phyloP scores from a whole-genome alignment of 2,329 filamentous ascomycete genomes.

The Talaromyces amestolkiae region DNA sequence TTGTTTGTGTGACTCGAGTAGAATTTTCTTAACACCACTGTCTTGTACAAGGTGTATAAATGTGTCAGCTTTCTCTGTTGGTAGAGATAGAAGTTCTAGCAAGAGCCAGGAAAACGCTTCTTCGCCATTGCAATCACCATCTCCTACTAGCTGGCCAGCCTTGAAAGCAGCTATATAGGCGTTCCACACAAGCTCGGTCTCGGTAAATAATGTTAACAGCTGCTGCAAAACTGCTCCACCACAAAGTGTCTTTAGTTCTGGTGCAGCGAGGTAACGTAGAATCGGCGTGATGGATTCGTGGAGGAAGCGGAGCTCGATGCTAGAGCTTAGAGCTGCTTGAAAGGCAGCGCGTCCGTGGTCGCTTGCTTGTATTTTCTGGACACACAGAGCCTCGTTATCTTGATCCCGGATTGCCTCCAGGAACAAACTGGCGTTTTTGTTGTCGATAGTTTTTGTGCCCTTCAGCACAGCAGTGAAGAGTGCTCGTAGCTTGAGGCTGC shows the following conservation, averaged over 20 bases:
- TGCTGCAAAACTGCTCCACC: conserved; percentile 4
- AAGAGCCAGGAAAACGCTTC: conserved; percentile 11
- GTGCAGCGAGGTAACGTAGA: not conserved
- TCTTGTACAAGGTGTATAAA: conserved; percentile 1
- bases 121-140: not conserved
- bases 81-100: conserved; percentile 1
- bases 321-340: not conserved
- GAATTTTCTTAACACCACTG: not conserved
- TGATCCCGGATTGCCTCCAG: conserved; percentile 6
- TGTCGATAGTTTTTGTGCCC: not conserved
- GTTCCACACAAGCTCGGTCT: not conserved
- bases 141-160: not conserved
- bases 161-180: not conserved
- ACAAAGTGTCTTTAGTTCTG: conserved; percentile 1
- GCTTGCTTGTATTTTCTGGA: not conserved
- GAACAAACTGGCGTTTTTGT: conserved; percentile 2
- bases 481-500: not conserved
- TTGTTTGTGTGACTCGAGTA: not conserved
- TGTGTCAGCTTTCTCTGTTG: not conserved
- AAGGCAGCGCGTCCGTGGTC: not conserved
- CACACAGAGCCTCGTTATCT: not conserved
- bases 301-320: not conserved
- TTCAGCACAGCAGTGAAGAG: not conserved
- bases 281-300: not conserved
- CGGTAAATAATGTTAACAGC: not conserved